Percentiles rank a stretch among this genome's conserved stretches.
These are phyloP conservation scores for Stereum hirsutum DNA, from an alignment of 1,284 basidiomycete species.

Conservation along the genomic window DNA sequence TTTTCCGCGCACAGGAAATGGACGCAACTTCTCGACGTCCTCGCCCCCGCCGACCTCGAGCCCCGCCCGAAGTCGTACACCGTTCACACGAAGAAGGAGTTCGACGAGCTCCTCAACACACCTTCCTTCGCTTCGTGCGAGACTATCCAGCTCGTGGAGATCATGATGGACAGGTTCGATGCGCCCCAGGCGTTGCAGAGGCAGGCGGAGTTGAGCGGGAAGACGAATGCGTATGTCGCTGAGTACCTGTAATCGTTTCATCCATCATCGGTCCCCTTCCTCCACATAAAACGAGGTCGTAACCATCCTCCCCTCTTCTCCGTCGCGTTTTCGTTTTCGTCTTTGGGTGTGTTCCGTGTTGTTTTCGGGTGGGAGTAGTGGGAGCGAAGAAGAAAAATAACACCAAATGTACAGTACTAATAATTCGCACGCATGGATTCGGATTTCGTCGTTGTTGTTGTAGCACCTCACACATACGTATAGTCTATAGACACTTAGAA, in stretches of 20 bases:
- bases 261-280: no score
- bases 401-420: no score
- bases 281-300: no score
- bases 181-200: constrained; percentile 57
- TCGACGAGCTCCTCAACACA: constrained; percentile 55
- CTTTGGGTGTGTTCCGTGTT: no score
- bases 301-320: no score
- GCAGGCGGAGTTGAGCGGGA: constrained; percentile 40
- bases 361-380: no score
- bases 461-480: no score
- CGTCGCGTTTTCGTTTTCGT: no score
- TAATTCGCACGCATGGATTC: no score
- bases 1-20: constrained; percentile 31
- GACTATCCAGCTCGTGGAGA: constrained; percentile 72
- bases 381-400: no score
- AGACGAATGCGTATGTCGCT: constrained; percentile 32
- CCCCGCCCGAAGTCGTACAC: constrained; percentile 52
- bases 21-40: constrained; percentile 46
- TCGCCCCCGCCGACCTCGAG: constrained; percentile 41
- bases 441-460: no score
- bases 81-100: constrained; percentile 53
- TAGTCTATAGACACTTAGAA: no score
- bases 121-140: constrained; percentile 46
- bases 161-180: constrained; percentile 68
- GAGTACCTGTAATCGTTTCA: constrained; percentile 4